These are phyloP conservation scores for Hansenula sp. DNA, from an alignment of 1,139 yeast genomes.

Conservation along the genomic window DNA sequence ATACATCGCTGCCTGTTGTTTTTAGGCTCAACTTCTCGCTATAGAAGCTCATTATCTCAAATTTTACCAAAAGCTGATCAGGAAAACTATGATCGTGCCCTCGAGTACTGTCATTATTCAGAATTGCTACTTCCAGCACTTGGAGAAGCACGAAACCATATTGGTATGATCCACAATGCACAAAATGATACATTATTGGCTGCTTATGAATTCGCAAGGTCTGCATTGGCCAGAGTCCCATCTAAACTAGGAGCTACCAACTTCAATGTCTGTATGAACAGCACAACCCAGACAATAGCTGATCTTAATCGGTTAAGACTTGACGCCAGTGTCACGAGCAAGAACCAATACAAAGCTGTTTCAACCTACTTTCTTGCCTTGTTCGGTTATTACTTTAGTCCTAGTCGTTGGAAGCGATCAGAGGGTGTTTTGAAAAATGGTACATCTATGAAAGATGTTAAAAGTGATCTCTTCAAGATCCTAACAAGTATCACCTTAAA, in stretches of 20 bases:
- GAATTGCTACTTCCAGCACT: constrained; percentile 57
- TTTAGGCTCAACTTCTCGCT: constrained; percentile 60
- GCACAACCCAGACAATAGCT: constrained; percentile 9
- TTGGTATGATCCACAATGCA: constrained; percentile 51
- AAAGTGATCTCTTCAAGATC: constrained; percentile 29
- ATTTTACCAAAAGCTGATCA: constrained; percentile 37
- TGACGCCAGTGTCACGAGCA: constrained; percentile 5
- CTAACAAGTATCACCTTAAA: constrained; percentile 11
- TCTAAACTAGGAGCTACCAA: constrained; percentile 17
- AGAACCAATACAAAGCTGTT: constrained; percentile 7
- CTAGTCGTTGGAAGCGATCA: constrained; percentile 27
- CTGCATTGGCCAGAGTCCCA: constrained; percentile 53
- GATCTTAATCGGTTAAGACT: constrained; percentile 15
- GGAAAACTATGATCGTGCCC: constrained; percentile 39
- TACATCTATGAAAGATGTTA: constrained; percentile 28
- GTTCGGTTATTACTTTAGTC: constrained; percentile 15
- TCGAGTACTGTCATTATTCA: constrained; percentile 48
- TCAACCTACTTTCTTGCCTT: constrained; percentile 14
- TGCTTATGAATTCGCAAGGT: constrained; percentile 52
- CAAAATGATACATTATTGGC: constrained; percentile 37
- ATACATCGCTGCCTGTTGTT: constrained; percentile 52
- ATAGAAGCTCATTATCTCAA: constrained; percentile 43
- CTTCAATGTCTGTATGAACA: constrained; percentile 10
- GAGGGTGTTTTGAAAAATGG: constrained; percentile 27
- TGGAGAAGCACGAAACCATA: constrained; percentile 64